Base-by-base conservation (phyloP, 768 basidiomycete species). In the Tylopilus balloui region DNA sequence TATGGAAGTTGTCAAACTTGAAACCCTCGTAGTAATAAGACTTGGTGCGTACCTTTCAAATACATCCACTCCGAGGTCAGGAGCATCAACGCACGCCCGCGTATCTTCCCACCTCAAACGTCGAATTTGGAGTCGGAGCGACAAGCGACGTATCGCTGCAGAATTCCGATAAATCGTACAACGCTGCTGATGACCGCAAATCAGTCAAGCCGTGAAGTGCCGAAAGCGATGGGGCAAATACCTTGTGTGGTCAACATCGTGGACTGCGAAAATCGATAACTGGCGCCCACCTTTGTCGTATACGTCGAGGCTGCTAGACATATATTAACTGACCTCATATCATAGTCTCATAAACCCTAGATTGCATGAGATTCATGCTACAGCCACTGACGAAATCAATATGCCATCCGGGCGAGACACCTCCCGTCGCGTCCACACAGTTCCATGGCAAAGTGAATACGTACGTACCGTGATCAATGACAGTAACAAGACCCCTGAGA, bases 91-190 rank as follows among this genome's bases (percentile, higher is more conserved):
- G 34, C 34, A n/a, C n/a, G 34, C 34, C 34, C 34, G 17, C 8
- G 34, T n/a, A n/a, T 34, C 34, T 17, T 34, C 34, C 34, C 34
- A 34, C 34, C 34, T 17, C 34, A 34, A 17, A 12, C 34, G 34
- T 34, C n/a, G 34, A 17, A 34, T 34, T 34, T 17, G 34, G n/a
- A 34, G 34, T 17, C 61, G 55, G 17, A 55, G 55, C 44, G 45
- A 54, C 35, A 58, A 48, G 17, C 61, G 61, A 51, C 57, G 55
- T 12, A 63, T 20, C 2, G 50, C 13, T 50, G 20, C 12, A 54
- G 10, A 45, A 63, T 50, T 24, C 55, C 34, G 9, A 34, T 15
- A 34, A 17, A n/a, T 17, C 17, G 34, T n/a, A 8, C 34, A n/a
- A 34, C 34, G 10, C 34, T 34, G 34, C 34, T 34, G n/a, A 34